phyloP scores from a whole-genome alignment of 78 protist species.

The Dictyostelium brefeldianum region DNA sequence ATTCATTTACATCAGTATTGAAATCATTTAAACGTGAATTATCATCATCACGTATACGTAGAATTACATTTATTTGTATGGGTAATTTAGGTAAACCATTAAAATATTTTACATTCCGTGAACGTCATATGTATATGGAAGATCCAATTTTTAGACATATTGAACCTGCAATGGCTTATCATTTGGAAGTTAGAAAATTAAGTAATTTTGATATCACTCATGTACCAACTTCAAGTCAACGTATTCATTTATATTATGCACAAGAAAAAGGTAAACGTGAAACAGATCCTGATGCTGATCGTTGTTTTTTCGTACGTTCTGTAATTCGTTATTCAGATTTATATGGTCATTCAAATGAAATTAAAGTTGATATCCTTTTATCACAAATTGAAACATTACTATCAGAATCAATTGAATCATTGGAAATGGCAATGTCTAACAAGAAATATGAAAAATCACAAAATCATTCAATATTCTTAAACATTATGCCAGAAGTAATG shows the following conservation, averaged over 20 bases:
- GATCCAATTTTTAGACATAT: constrained; percentile 93
- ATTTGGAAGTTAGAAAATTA: constrained; percentile 90
- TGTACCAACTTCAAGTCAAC: constrained; percentile 81
- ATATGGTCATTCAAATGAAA: constrained; percentile 46
- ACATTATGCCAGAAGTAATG: constrained; percentile 89
- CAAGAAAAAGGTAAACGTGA: constrained; percentile 84
- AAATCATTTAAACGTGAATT: constrained; percentile 14
- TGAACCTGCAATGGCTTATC: constrained; percentile 94
- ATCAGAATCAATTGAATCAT: constrained; percentile 84
- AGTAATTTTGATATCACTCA: constrained; percentile 86
- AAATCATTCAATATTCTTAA: constrained; percentile 91
- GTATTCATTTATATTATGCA: constrained; percentile 91
- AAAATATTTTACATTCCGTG: constrained; percentile 91
- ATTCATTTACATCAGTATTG: constrained; percentile 32
- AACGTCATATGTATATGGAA: constrained; percentile 82
- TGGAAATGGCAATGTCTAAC: constrained; percentile 83
- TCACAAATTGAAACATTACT: constrained; percentile 87
- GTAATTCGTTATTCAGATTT: constrained; percentile 86
- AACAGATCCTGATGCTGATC: constrained; percentile 80
- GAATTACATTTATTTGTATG: constrained; percentile 67
- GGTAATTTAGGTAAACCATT: constrained; percentile 36
- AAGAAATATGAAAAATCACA: constrained; percentile 27
- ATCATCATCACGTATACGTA: constrained; percentile 18
- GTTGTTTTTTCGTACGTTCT: constrained; percentile 94
- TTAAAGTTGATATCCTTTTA: constrained; percentile 73